phyloP scores from a whole-genome alignment of 2,329 filamentous ascomycete species.

The Cytospora schulzeri region DNA sequence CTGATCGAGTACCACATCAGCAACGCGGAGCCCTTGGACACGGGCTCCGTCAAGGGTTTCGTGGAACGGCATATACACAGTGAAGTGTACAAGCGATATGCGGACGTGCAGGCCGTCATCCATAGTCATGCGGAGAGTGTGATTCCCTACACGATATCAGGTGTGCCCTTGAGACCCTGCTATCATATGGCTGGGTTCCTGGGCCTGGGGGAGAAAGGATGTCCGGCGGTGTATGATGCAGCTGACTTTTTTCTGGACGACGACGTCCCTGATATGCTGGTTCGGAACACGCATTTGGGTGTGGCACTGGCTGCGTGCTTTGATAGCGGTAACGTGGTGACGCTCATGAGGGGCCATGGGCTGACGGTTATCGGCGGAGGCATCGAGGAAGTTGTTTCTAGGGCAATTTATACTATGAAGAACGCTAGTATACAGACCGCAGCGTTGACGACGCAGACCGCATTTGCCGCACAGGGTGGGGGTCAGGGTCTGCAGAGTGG shows the following conservation, averaged over 20 bases:
- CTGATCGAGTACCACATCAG: constrained; percentile 49
- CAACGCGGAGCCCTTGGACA: constrained; percentile 45
- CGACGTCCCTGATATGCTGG: constrained; percentile 41
- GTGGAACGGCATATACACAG: constrained; percentile 50
- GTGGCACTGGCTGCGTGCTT: constrained; percentile 40
- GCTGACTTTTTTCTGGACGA: constrained; percentile 31
- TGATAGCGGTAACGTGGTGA: constrained; percentile 37
- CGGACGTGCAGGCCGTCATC: constrained; percentile 42
- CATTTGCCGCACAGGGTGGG: constrained; percentile 25
- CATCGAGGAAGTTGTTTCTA: constrained; percentile 44
- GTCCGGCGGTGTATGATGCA: constrained; percentile 38
- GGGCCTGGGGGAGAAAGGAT: constrained; percentile 34
- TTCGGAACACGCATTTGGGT: constrained; percentile 39
- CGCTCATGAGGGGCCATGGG: constrained; percentile 50
- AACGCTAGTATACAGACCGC: constrained; percentile 46
- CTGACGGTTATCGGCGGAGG: constrained; percentile 42
- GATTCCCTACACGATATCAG: constrained; percentile 45
- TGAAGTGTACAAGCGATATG: constrained; percentile 47
- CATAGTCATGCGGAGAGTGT: constrained; percentile 49
- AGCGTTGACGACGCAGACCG: constrained; percentile 36
- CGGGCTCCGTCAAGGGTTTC: constrained; percentile 42
- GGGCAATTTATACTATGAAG: constrained; percentile 46
- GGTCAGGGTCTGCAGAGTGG: background rate
- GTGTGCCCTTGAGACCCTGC: constrained; percentile 42
- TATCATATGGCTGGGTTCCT: constrained; percentile 49